Conservation (phyloP, 1,284 basidiomycete species). For the Naganishia cerealis region DNA sequence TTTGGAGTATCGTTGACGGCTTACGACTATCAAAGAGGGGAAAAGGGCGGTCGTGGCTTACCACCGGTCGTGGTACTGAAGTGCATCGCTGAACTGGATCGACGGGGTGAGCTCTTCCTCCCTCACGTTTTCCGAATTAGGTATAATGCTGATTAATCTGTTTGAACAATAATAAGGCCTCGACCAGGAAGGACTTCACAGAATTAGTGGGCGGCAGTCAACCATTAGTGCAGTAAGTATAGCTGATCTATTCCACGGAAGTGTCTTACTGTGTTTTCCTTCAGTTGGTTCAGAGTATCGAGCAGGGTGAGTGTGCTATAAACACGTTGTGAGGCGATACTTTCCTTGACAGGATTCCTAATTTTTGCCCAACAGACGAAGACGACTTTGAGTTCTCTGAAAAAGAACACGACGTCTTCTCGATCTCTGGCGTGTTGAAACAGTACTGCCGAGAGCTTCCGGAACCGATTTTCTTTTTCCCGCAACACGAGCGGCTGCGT, state of each 20-base stretch:
- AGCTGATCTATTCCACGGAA: not conserved
- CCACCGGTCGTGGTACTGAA: constrained; percentile 81
- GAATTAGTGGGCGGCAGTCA: constrained; percentile 70
- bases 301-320: constrained; percentile 56
- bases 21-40: constrained; percentile 79
- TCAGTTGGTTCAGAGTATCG: constrained; percentile 81
- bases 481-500: constrained; percentile 77
- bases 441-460: constrained; percentile 82
- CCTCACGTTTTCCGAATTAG: not conserved
- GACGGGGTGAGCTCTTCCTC: constrained; percentile 54
- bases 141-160: not conserved
- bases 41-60: constrained; percentile 62
- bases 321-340: not conserved
- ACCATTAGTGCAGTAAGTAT: constrained; percentile 70
- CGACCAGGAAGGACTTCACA: constrained; percentile 71
- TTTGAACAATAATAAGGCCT: constrained; percentile 57
- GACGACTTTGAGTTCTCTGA: constrained; percentile 72
- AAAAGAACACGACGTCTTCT: constrained; percentile 76
- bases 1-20: constrained; percentile 90
- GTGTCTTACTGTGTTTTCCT: constrained; percentile 29
- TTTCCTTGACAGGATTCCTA: not conserved
- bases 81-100: constrained; percentile 81
- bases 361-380: constrained; percentile 61
- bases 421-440: constrained; percentile 88
- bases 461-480: constrained; percentile 84